These are phyloP conservation scores for Kazachstania psychrophila DNA, from an alignment of 805 yeast genomes.

Conservation along the genomic window DNA sequence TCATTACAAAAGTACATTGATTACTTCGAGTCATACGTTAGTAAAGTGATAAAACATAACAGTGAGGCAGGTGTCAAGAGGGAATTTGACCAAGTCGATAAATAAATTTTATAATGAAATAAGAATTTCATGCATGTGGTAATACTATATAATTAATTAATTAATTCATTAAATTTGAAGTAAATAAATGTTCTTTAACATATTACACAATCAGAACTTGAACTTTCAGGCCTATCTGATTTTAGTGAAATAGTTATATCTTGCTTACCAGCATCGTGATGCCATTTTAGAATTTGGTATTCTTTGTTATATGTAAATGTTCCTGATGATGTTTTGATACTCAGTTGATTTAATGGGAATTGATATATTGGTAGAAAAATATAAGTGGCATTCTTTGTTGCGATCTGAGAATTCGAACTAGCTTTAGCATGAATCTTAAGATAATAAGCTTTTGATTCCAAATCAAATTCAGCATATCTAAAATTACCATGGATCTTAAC, in stretches of 20 bases:
- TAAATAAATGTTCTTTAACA: neutral
- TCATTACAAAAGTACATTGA: conserved; percentile 63
- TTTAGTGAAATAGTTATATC: conserved; percentile 24
- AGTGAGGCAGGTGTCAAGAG: conserved; percentile 27
- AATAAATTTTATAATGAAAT: neutral
- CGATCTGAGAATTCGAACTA: conserved; percentile 9
- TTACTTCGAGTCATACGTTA: conserved; percentile 55
- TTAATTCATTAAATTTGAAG: no score
- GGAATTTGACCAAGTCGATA: conserved; percentile 31
- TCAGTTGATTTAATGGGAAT: conserved; percentile 42
- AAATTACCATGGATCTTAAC: conserved; percentile 54
- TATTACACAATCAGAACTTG: conserved; percentile 1
- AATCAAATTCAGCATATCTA: conserved; percentile 47
- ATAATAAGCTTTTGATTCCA: conserved; percentile 38
- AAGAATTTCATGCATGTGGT: neutral
- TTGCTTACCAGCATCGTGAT: conserved; percentile 42
- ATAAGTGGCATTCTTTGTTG: conserved; percentile 39
- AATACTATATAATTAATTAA: no score
- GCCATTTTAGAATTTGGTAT: conserved; percentile 61
- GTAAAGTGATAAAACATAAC: conserved; percentile 48
- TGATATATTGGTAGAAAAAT: conserved; percentile 69
- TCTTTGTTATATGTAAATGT: conserved; percentile 41
- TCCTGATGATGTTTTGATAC: conserved; percentile 49
- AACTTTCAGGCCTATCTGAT: no score
- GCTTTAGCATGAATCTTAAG: conserved; percentile 37